These are phyloP conservation scores for Arthrobotrys megalospora DNA, from an alignment of 2,329 filamentous ascomycete species.

Conservation along the genomic window DNA sequence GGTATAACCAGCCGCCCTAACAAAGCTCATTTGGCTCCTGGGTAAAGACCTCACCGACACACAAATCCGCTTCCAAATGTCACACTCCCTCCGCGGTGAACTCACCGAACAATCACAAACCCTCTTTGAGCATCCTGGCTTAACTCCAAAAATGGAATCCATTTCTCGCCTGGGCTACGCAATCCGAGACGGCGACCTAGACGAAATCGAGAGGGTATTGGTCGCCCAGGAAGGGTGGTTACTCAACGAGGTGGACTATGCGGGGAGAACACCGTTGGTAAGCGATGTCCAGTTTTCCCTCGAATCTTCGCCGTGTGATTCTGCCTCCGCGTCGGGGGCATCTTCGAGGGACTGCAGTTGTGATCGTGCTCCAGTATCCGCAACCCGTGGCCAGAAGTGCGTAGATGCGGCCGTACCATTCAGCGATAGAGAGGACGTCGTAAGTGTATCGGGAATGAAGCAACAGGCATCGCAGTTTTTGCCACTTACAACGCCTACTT, in stretches of 20 bases:
- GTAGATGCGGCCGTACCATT: conserved; percentile 12
- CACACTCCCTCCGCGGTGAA: conserved; percentile 83
- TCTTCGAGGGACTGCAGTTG: conserved; percentile 48
- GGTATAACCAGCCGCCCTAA: conserved; percentile 77
- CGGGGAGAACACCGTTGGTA: conserved; percentile 67
- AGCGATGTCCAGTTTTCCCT: conserved; percentile 58
- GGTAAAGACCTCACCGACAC: conserved; percentile 76
- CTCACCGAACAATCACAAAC: conserved; percentile 82
- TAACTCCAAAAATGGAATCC: conserved; percentile 75
- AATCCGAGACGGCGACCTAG: conserved; percentile 79
- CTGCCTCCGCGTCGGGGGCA: conserved; percentile 23
- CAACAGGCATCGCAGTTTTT: conserved; percentile 33
- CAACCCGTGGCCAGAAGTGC: background rate
- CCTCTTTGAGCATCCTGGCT: conserved; percentile 81
- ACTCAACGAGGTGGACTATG: conserved; percentile 67
- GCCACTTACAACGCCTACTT: conserved; percentile 41
- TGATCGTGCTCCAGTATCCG: conserved; percentile 22
- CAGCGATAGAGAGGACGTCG: conserved; percentile 1
- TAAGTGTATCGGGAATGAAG: conserved; percentile 18
- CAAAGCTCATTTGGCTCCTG: conserved; percentile 89
- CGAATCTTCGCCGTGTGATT: conserved; percentile 40
- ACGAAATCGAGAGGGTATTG: conserved; percentile 65
- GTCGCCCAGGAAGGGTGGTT: conserved; percentile 64
- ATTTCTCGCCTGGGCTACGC: conserved; percentile 85
- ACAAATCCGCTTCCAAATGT: conserved; percentile 80